These are phyloP conservation scores for Cucumis melo DNA, from an alignment of 306 rosid genomes.

Conservation along the genomic window DNA sequence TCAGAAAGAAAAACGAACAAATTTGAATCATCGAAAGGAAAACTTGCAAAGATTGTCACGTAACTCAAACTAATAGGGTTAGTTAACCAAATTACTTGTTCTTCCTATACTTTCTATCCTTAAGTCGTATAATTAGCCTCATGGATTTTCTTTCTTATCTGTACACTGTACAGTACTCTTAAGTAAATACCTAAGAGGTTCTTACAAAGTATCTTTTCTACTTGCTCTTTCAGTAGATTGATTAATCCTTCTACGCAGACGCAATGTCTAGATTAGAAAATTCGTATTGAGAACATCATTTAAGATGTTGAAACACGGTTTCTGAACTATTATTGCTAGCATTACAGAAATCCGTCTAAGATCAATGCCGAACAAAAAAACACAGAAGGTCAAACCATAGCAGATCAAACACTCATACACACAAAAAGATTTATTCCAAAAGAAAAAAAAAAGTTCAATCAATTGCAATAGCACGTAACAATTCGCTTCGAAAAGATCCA, in stretches of 20 bases:
- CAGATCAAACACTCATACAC: neutral
- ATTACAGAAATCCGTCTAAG: neutral
- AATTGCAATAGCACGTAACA: neutral
- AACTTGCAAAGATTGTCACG: neutral
- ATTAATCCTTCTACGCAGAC: neutral
- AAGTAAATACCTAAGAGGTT: neutral
- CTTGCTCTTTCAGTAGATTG: neutral
- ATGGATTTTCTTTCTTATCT: neutral
- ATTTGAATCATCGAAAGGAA: neutral
- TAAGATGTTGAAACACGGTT: neutral
- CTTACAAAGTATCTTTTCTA: neutral
- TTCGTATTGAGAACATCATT: neutral
- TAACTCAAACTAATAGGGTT: neutral
- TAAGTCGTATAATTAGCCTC: neutral
- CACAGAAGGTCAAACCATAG: neutral
- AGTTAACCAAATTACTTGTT: neutral
- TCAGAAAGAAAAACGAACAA: neutral
- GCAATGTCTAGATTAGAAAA: neutral
- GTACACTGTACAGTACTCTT: neutral
- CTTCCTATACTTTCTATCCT: neutral
- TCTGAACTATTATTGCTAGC: neutral
- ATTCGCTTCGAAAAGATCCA: neutral
- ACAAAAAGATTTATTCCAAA: neutral
- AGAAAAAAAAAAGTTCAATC: neutral
- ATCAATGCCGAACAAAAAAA: neutral